Conservation (phyloP, 441 rosid genomes). For the Kokia cookei region DNA sequence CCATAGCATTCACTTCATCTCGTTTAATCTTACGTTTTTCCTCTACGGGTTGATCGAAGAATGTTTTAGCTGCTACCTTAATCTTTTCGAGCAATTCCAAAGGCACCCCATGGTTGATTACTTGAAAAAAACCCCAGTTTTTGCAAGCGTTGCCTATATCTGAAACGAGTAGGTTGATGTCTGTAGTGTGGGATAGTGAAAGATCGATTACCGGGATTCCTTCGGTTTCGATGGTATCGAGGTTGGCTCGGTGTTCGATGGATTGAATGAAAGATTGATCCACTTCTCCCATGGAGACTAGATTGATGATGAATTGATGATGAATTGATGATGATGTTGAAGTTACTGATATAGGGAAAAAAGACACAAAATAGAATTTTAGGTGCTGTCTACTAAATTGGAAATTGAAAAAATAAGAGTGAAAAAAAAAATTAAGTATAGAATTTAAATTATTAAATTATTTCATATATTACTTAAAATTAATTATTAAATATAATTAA, state of each 20-base stretch:
- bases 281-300: not conserved
- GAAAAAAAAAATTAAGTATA: too few relatives aligned
- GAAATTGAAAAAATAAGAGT: too few relatives aligned
- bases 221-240: not conserved
- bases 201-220: not conserved
- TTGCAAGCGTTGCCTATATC: not conserved
- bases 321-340: too few relatives aligned
- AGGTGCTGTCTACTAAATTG: too few relatives aligned
- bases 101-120: not conserved
- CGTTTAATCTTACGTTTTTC: not conserved
- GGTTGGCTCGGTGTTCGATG: not conserved
- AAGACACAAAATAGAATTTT: too few relatives aligned
- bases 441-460: too few relatives aligned
- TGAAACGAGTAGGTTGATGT: not conserved
- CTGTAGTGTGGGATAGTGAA: not conserved
- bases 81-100: not conserved
- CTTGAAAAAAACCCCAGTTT: not conserved
- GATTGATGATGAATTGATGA: too few relatives aligned
- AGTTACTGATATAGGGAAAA: too few relatives aligned
- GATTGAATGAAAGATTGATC: not conserved
- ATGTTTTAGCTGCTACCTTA: not conserved
- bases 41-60: not conserved
- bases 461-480: too few relatives aligned
- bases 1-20: not conserved
- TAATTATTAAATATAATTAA: too few relatives aligned